These are phyloP conservation scores for Dianthus caryophyllus DNA, from an alignment of 148 eudicot species.

Conservation along the genomic window DNA sequence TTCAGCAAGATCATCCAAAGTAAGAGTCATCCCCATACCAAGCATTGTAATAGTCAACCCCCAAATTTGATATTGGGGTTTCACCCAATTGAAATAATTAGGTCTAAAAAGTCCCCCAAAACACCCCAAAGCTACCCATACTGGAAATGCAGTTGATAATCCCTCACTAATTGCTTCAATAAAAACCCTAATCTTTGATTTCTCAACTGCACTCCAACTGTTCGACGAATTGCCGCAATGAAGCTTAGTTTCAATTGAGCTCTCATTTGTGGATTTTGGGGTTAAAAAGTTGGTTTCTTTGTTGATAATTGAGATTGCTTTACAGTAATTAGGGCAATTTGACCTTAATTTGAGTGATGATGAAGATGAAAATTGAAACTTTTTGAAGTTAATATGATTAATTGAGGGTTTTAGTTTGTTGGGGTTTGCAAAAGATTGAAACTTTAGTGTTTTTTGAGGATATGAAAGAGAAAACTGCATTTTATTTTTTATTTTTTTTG, in stretches of 20 bases:
- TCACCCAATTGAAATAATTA: slow-evolving; percentile 55
- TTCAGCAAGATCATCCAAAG: slow-evolving; percentile 69
- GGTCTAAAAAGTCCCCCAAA: slow-evolving; percentile 58
- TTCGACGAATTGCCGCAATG: slow-evolving; percentile 67
- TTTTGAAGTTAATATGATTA: slow-evolving; percentile 7
- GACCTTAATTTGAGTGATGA: slow-evolving; percentile 16
- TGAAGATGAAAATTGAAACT: background rate
- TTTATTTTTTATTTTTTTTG: too few species aligned
- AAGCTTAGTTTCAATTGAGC: slow-evolving; percentile 11
- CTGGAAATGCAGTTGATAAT: slow-evolving; percentile 65
- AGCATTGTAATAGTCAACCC: slow-evolving; percentile 74
- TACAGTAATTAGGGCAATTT: background rate
- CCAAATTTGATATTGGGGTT: slow-evolving; percentile 48
- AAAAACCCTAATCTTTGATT: slow-evolving; percentile 26
- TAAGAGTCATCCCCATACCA: slow-evolving; percentile 92
- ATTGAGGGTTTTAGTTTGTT: slow-evolving; percentile 4
- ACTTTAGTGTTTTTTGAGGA: slow-evolving; percentile 17
- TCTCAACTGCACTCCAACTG: slow-evolving; percentile 29
- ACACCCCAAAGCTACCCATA: slow-evolving; percentile 85
- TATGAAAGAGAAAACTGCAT: slow-evolving; percentile 26
- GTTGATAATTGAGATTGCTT: slow-evolving; percentile 14
- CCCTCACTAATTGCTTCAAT: slow-evolving; percentile 47
- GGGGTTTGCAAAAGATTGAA: slow-evolving; percentile 10
- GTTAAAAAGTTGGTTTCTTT: slow-evolving; percentile 4
- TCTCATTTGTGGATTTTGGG: slow-evolving; percentile 15